Conservation (phyloP, 2,329 filamentous ascomycete species). For the Penicillium sp. region DNA sequence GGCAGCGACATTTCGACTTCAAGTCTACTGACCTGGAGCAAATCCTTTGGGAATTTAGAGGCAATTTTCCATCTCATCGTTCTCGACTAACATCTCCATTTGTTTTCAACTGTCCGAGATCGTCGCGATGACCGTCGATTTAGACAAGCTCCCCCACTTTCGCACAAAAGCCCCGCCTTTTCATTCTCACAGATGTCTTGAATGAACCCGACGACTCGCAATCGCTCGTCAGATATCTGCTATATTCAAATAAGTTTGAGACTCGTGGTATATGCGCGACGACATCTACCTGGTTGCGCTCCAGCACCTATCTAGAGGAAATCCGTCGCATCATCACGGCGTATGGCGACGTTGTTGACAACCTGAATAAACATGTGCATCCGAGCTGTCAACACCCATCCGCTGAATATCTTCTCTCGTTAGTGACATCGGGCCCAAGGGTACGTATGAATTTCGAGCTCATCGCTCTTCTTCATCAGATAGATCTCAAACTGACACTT, state of each 20-base stretch:
- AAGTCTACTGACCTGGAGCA: background rate
- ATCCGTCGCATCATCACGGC: background rate
- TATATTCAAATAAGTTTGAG: background rate
- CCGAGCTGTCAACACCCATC: background rate
- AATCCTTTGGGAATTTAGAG: background rate
- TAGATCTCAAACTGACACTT: background rate
- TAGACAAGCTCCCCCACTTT: background rate
- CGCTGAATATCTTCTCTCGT: background rate
- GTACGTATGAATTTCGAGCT: background rate
- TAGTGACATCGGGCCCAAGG: background rate
- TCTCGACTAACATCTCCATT: background rate
- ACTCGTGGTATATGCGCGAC: background rate
- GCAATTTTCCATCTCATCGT: background rate
- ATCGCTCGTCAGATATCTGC: background rate
- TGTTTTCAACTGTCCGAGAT: background rate
- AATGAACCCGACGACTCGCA: background rate
- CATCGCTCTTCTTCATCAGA: background rate
- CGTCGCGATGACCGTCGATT: background rate
- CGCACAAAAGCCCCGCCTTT: background rate
- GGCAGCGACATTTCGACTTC: background rate
- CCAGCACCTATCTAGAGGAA: background rate
- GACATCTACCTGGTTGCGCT: background rate
- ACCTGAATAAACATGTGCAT: background rate
- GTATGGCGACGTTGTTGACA: background rate
- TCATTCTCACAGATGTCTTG: background rate